Base-by-base conservation (phyloP, 139 green algal species). In the Chlorella sp. region DNA sequence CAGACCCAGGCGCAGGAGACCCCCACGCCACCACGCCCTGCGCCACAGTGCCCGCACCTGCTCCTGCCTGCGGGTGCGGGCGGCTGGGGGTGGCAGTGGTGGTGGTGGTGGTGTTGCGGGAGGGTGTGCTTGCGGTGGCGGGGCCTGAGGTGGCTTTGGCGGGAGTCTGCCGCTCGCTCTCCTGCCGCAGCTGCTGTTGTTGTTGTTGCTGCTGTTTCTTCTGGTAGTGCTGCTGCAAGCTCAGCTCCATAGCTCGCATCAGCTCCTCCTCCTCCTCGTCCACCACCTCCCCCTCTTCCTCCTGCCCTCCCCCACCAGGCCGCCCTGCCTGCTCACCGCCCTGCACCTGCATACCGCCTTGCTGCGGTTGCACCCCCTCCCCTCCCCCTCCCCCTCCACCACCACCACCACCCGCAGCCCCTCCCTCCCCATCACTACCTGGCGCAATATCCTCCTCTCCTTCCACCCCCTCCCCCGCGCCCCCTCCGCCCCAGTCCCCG, bases 401-500 rank as follows among this genome's bases (percentile, higher is more conserved):
- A 31, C 42, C 68, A 5, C 60, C 75, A 29, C 30, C 5, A 31
- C 20, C 59, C 51, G 14, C 71, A 0, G 4, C 76, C 51, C 27
- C 77, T 27, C 62, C 61, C 27, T 23, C 70, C 42, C 34, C 49
- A 61, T 72, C 76, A 10, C 42, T 26, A 17, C 10, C 42, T 55
- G 10, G 42, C 42, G 42, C 42, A 55, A 55, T 55, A 17, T 55
- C 42, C 42, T 55, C 42, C 42, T 55, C 42, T n/a, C n/a, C n/a
- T n/a, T n/a, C 50, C 61, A 50, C 33, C 24, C 14, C 72, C 1
- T 32, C 31, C n/a, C 59, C 49, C 49, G 31, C 10, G 10, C 42
- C 10, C 42, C 42, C 10, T 64, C 24, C 24, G 55, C 24, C 85
- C 93, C 93, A 97, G 32, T 95, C 85, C 1, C 71, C 88, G 51